Percentiles rank a stretch among this genome's conserved stretches.
Conservation (phyloP, 495 filamentous ascomycete genomes). For the Podospora didyma region DNA sequence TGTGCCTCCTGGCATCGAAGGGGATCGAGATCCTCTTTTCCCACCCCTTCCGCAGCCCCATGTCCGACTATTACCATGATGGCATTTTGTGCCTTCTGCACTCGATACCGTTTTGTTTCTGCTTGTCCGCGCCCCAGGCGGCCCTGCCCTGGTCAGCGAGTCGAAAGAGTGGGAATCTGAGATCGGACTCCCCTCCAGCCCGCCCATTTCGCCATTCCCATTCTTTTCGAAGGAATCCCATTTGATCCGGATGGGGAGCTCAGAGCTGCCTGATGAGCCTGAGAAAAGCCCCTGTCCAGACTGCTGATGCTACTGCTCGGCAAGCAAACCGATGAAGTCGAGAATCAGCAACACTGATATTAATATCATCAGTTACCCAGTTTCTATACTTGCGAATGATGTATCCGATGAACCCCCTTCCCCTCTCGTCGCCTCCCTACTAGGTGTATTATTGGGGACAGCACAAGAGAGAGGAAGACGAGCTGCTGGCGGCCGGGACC, state of each 20-base stretch:
- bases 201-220: constrained; percentile 8
- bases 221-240: constrained; percentile 6
- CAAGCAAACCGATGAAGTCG: no score
- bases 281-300: no score
- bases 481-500: background rate
- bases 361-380: no score
- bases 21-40: constrained; percentile 31
- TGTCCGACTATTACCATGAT: constrained; percentile 17
- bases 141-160: background rate
- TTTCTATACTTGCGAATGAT: no score
- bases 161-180: background rate
- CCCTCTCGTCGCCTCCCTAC: no score
- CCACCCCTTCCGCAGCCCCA: constrained; percentile 5
- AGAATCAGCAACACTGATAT: no score
- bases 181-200: background rate
- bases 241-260: constrained; percentile 2
- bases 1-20: constrained; percentile 28
- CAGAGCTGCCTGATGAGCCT: no score
- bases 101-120: constrained; percentile 1
- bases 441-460: no score
- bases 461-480: background rate
- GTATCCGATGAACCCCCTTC: no score
- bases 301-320: no score
- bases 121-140: background rate
- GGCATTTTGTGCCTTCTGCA: constrained; percentile 10